phyloP scores from a whole-genome alignment of 2,329 filamentous ascomycete species.

The Pseudocercospora crystallina region DNA sequence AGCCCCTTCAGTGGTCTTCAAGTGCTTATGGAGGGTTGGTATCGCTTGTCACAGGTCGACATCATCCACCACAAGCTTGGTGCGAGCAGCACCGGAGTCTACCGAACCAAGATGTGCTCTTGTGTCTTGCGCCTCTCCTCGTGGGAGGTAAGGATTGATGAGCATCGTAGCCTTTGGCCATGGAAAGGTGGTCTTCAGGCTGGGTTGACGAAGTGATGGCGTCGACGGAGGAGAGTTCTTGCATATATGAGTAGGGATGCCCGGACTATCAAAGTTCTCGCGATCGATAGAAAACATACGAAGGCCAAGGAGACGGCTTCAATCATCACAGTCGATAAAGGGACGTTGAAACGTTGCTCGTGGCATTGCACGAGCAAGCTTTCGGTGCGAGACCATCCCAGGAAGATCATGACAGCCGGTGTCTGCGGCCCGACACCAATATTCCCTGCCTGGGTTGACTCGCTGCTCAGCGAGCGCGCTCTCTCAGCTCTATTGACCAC shows the following conservation, averaged over 20 bases:
- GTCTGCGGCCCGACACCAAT: not conserved
- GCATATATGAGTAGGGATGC: slow-evolving; percentile 11
- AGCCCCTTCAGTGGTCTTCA: no score
- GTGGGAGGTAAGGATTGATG: slow-evolving; percentile 1
- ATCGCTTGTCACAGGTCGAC: not conserved
- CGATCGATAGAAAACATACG: not conserved
- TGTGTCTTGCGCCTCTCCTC: not conserved
- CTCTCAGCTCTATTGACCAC: no score
- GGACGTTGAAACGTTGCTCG: no score
- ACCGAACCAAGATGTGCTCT: slow-evolving; percentile 4
- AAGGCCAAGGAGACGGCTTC: not conserved
- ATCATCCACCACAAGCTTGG: not conserved
- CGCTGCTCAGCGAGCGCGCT: not conserved
- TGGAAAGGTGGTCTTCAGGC: no score
- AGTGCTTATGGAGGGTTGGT: no score
- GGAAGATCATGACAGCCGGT: not conserved
- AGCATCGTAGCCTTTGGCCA: no score
- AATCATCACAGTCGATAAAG: no score
- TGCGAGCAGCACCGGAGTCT: slow-evolving; percentile 1
- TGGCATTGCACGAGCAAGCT: not conserved
- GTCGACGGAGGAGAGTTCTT: no score
- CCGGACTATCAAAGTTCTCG: slow-evolving; percentile 6
- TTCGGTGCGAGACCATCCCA: not conserved
- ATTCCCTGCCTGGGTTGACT: not conserved
- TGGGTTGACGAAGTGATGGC: no score